Percentiles rank a stretch among this genome's conserved stretches.
Conservation (phyloP, 148 eudicot species). For the Vaccinium myrtillus region DNA sequence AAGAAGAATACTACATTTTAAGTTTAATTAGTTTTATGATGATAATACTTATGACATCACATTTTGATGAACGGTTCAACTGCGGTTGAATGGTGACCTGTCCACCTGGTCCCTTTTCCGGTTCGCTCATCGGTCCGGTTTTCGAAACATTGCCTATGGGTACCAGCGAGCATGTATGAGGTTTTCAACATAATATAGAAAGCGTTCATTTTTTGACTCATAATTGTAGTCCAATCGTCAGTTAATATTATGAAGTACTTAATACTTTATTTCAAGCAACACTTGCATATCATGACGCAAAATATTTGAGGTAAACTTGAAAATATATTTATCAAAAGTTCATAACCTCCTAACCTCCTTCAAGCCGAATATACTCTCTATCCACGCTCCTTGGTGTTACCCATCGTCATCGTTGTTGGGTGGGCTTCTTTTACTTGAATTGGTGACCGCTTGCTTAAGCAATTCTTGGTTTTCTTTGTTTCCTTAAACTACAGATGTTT, state of each 20-base stretch:
- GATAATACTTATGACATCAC: too few relatives aligned
- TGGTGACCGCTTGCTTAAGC: constrained; percentile 6
- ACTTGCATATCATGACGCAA: neutral
- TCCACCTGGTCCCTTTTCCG: too few relatives aligned
- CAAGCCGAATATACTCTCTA: neutral
- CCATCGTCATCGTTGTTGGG: neutral
- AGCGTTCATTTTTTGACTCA: neutral
- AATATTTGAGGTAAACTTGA: neutral
- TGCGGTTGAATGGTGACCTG: too few relatives aligned
- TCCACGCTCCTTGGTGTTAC: constrained; percentile 6
- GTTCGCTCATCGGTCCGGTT: too few relatives aligned
- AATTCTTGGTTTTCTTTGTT: neutral
- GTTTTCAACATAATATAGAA: neutral
- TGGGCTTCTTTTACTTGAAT: neutral
- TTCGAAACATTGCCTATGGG: neutral
- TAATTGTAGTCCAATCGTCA: neutral
- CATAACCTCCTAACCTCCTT: neutral
- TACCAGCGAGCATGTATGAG: neutral
- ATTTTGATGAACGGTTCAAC: too few relatives aligned
- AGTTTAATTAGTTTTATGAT: too few relatives aligned
- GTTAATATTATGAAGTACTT: neutral
- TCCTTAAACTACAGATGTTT: neutral
- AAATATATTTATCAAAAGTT: neutral
- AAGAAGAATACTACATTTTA: too few relatives aligned
- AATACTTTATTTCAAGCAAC: neutral